Conservation (phyloP, 2,329 filamentous ascomycete genomes). For the Didymella exigua region DNA sequence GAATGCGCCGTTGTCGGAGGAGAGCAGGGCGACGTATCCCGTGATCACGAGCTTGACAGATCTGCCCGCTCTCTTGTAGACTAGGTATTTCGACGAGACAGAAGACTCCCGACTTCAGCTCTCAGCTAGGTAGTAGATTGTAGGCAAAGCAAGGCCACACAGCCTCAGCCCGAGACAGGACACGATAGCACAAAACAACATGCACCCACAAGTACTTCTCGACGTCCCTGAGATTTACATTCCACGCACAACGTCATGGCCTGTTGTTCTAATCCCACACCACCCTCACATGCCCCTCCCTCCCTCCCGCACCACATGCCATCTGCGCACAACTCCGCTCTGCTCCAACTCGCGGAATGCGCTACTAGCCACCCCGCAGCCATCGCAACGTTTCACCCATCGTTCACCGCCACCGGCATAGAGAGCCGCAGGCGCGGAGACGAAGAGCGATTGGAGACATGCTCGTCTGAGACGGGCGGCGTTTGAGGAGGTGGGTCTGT, state of each 20-base stretch:
- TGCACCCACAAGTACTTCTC: neutral
- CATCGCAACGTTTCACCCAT: neutral
- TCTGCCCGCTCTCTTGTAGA: conserved; percentile 25
- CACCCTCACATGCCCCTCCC: neutral
- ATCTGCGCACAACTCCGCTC: neutral
- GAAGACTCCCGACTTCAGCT: neutral
- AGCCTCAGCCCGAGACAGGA: neutral
- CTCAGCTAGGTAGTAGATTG: neutral
- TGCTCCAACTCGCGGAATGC: neutral
- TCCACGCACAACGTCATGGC: neutral
- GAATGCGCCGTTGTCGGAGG: conserved; percentile 63
- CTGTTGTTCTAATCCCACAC: neutral
- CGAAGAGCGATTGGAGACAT: neutral
- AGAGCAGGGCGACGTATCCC: conserved; percentile 26
- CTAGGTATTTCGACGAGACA: no score
- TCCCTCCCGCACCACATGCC: no score
- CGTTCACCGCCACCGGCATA: neutral
- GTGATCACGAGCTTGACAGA: conserved; percentile 48
- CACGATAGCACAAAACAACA: neutral
- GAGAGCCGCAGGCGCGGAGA: neutral
- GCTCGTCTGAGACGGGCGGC: neutral
- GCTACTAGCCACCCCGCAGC: neutral
- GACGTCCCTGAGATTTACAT: neutral
- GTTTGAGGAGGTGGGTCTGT: neutral
- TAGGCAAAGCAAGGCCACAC: neutral